Conservation (phyloP, 176 grass and related monocot species). For the Alopecurus myosuroides region DNA sequence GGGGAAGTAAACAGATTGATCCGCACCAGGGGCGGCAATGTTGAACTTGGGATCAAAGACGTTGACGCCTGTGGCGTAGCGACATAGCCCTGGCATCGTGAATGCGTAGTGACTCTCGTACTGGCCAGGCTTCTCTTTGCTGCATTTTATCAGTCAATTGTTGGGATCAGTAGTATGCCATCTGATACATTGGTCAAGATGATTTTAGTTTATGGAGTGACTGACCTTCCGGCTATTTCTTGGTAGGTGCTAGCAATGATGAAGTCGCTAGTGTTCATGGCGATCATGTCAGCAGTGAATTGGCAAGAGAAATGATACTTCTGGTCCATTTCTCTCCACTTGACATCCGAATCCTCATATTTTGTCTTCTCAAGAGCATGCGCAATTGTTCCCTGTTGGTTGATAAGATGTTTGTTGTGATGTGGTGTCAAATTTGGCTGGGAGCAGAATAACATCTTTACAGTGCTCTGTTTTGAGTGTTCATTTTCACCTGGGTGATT, state of each 20-base stretch:
- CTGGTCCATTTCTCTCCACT: constrained; percentile 81
- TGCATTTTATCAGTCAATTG: constrained; percentile 31
- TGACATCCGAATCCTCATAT: constrained; percentile 82
- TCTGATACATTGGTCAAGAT: neutral
- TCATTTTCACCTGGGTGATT: constrained; percentile 68
- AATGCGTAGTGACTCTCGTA: constrained; percentile 86
- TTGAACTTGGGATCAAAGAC: constrained; percentile 97
- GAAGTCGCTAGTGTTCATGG: constrained; percentile 94
- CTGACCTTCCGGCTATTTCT: constrained; percentile 91
- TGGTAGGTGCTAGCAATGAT: constrained; percentile 97
- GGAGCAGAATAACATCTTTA: neutral
- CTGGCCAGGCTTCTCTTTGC: constrained; percentile 89
- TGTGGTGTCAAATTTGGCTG: neutral
- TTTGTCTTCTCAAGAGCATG: constrained; percentile 99
- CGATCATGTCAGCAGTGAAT: constrained; percentile 93
- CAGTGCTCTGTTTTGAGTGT: neutral
- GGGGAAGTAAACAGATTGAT: constrained; percentile 89
- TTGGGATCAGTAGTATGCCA: neutral
- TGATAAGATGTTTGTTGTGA: constrained; percentile 18
- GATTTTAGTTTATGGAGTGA: neutral
- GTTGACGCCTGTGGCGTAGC: constrained; percentile 74
- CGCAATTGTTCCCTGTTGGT: constrained; percentile 71
- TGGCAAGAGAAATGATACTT: constrained; percentile 99
- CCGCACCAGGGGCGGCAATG: constrained; percentile 88
- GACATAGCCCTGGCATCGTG: constrained; percentile 90